Evolutionary conservation across 208 protist genomes (phyloP).

Genomic region (Herpetomonas samuelpessoai): DNA sequence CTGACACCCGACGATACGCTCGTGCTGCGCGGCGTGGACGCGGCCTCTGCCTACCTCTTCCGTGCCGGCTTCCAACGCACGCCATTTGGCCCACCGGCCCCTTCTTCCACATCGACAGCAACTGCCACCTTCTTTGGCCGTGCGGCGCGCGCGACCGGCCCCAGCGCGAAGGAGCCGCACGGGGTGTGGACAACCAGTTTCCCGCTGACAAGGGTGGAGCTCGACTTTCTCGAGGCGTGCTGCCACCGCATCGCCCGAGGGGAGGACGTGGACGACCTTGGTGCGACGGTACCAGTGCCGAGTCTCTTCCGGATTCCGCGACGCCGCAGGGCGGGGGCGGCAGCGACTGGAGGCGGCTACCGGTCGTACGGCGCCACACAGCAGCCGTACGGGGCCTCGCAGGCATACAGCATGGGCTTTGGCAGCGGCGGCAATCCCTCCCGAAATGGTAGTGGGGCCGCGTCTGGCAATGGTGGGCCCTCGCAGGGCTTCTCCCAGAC

Average conservation of each 20-base stretch:
- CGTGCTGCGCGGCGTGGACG: conserved; percentile 69
- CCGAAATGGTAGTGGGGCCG: background rate
- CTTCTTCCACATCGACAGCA: no score
- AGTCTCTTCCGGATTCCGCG: conserved; percentile 76
- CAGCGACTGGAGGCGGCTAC: background rate
- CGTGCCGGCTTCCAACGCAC: conserved; percentile 77
- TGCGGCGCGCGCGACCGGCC: no score
- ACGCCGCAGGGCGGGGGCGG: conserved; percentile 20
- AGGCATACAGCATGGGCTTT: no score
- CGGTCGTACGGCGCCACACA: background rate
- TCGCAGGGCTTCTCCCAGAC: background rate
- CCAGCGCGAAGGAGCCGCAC: no score
- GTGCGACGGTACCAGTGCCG: conserved; percentile 50
- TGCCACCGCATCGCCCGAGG: conserved; percentile 67
- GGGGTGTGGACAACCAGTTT: conserved; percentile 68
- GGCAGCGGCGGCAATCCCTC: background rate
- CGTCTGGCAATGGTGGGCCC: background rate
- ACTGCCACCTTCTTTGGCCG: no score
- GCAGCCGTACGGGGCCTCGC: background rate
- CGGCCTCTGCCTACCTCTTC: conserved; percentile 55
- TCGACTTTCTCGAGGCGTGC: conserved; percentile 88
- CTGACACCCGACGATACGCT: conserved; percentile 73
- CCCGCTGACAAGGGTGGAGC: conserved; percentile 61
- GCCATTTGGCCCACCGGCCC: conserved; percentile 29
- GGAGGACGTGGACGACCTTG: conserved; percentile 36